Percentiles rank a stretch among this genome's conserved stretches.
These are phyloP conservation scores for Hansenula lynferdii DNA, from an alignment of 1,139 yeast genomes.

Conservation along the genomic window DNA sequence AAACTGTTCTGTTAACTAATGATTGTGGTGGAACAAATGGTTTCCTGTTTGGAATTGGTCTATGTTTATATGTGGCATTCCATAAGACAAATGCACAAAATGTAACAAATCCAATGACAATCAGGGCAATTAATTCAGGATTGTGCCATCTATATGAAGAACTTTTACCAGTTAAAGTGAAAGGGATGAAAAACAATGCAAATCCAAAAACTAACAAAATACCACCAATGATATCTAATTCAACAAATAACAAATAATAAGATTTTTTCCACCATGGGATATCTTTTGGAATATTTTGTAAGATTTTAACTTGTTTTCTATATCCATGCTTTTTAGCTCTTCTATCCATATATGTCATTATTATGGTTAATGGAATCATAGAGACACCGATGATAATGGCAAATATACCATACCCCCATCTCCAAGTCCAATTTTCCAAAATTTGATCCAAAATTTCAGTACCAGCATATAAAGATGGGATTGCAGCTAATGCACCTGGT, in stretches of 20 bases:
- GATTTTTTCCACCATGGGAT: conserved; percentile 6
- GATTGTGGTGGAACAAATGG: conserved; percentile 23
- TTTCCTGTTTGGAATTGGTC: conserved; percentile 9
- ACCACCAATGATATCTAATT: conserved; percentile 32
- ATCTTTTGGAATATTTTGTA: conserved; percentile 13
- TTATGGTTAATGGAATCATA: conserved; percentile 26
- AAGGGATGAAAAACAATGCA: conserved; percentile 30
- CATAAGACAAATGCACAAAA: conserved; percentile 19
- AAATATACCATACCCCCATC: conserved; percentile 37
- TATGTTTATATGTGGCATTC: conserved; percentile 12
- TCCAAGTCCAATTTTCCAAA: conserved; percentile 25
- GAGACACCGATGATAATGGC: conserved; percentile 31
- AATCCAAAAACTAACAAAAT: conserved; percentile 29
- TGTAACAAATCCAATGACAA: conserved; percentile 21
- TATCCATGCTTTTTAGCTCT: conserved; percentile 21
- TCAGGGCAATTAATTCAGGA: conserved; percentile 22
- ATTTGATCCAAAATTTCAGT: conserved; percentile 22
- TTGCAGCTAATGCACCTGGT: conserved; percentile 24
- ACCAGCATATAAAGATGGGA: conserved; percentile 24
- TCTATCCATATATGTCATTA: conserved; percentile 26
- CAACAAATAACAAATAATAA: conserved; percentile 18
- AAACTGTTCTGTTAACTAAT: conserved; percentile 16
- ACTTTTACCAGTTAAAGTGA: conserved; percentile 27
- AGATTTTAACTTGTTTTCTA: conserved; percentile 10
- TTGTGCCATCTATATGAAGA: conserved; percentile 23